These are phyloP conservation scores for Fagopyrum esculentum DNA, from an alignment of 148 eudicot species.

Conservation along the genomic window DNA sequence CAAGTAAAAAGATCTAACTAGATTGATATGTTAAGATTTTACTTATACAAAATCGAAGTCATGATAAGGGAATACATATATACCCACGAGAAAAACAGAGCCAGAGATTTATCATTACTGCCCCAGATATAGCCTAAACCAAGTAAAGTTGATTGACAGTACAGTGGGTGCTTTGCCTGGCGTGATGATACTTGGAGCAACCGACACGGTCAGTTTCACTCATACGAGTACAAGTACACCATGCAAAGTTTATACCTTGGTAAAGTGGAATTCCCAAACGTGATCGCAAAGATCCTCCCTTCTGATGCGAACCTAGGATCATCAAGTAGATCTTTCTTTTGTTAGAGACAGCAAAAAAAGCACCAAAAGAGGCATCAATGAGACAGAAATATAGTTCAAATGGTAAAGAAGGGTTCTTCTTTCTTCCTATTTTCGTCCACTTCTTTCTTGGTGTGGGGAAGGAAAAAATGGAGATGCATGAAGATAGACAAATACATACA, in stretches of 20 bases:
- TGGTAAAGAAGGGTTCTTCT: not conserved
- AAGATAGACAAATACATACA: constrained; percentile 29
- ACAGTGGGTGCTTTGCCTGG: not conserved
- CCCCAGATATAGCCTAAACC: not conserved
- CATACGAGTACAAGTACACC: not conserved
- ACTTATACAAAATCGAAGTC: not conserved
- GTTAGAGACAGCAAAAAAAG: not conserved
- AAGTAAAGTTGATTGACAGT: not conserved
- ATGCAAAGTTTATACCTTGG: constrained; percentile 34
- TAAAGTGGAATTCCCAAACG: constrained; percentile 73
- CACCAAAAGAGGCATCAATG: not conserved
- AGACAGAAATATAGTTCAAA: not conserved
- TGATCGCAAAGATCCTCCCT: constrained; percentile 80
- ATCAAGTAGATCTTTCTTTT: not conserved
- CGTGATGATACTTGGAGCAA: not conserved
- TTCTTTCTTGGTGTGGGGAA: not conserved
- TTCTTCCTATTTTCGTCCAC: not conserved
- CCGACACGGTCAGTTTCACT: not conserved
- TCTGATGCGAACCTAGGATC: constrained; percentile 51
- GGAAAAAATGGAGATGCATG: not conserved
- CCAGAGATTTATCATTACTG: not conserved
- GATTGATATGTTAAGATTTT: not conserved
- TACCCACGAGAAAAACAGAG: not conserved
- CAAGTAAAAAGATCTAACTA: not conserved
- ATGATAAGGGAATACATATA: not conserved